Base-by-base conservation (phyloP, 352 stramenopile genomes). In the Thraustochytrium striatum region DNA sequence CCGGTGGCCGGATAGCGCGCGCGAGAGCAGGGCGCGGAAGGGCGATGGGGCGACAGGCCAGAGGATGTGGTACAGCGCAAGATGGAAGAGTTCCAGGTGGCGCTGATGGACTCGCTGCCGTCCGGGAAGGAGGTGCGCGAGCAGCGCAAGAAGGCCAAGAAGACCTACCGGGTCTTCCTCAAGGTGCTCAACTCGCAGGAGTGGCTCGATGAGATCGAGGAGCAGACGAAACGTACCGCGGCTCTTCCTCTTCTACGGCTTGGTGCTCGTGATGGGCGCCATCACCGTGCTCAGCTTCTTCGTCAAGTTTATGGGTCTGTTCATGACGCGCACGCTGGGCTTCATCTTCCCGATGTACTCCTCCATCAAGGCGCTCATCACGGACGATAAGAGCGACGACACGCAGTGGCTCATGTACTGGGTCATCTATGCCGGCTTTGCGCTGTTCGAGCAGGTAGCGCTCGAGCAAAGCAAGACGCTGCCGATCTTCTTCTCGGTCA, bases 331-430 rank as follows among this genome's bases (percentile, higher is more conserved):
- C 82, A 85, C 94, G 39, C 87, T 94, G 72, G 89, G 89, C 61
- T 92, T 94, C 80, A 87, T 93, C 78, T 94, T 94, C 87, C 90
- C 90, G 47, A 87, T 88, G 57, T 94, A 94, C 85, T 87, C 88
- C 85, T 93, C 88, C 52, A 93, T 94, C 86, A 93, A 93, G 88
- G 90, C 90, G 57, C 86, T 94, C 25, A 92, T 87, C 84, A 90
- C 89, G 59, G 83, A 87, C n/a, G 82, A 78, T 68, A 87, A 88
- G 53, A 82, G 85, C 9, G 89, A 94, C 50, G 89, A 94, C 85
- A 94, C 89, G 36, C 88, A 93, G 86, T 94, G 90, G 90, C 86
- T 94, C 57, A 93, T 89, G n/a, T 94, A 94, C 86, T 94, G 90
- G 90, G 87, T 89, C 81, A 43, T 75, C 36, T 75, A 62, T 30